These are phyloP conservation scores for Dictyostelium intermedium DNA, from an alignment of 78 protist genomes.

Conservation along the genomic window DNA sequence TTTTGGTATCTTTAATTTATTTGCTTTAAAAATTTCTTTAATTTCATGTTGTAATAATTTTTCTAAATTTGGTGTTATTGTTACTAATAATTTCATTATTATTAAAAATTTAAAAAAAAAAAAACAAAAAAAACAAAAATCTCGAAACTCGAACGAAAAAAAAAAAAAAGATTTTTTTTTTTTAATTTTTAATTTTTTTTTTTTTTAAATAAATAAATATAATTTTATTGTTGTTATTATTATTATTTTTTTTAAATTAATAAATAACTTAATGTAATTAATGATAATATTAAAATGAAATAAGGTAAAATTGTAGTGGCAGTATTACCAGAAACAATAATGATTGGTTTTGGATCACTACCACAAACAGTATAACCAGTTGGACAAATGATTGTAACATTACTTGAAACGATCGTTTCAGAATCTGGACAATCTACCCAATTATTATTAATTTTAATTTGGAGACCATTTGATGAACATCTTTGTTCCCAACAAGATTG, in stretches of 20 bases:
- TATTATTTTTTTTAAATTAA: not conserved
- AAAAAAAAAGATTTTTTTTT: too few relatives aligned
- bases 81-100: not conserved
- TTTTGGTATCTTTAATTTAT: not conserved
- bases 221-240: not conserved
- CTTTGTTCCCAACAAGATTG: conserved; percentile 59
- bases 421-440: conserved; percentile 14
- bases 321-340: not conserved
- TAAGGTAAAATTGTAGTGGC: not conserved
- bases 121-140: not conserved
- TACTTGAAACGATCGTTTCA: not conserved
- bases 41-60: conserved; percentile 5
- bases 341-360: not conserved
- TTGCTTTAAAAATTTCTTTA: not conserved
- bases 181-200: not conserved
- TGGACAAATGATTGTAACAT: conserved; percentile 38
- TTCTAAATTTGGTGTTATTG: conserved; percentile 14
- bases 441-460: not conserved
- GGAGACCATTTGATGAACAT: not conserved
- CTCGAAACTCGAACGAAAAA: too few relatives aligned
- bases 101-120: not conserved
- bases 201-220: not conserved
- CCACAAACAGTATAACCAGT: conserved; percentile 50
- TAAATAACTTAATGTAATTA: not conserved
- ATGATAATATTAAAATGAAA: not conserved